Conservation (phyloP, 2,329 filamentous ascomycete species). For the Alternaria sp. region DNA sequence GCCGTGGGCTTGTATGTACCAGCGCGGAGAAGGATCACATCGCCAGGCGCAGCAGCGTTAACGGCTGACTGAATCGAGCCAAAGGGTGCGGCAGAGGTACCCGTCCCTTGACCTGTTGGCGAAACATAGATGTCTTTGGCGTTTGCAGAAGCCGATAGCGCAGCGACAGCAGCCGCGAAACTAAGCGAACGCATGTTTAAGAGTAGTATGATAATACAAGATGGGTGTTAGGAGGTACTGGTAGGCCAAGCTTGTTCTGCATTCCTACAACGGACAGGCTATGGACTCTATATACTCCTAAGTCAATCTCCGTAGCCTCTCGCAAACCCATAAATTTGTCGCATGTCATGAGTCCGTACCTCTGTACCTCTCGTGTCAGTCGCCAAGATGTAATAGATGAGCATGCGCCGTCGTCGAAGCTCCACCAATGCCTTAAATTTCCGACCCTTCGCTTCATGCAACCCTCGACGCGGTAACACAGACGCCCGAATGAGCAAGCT, state of each 20-base stretch:
- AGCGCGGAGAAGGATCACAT: constrained; percentile 54
- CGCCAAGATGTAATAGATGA: not conserved
- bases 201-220: not conserved
- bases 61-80: constrained; percentile 57
- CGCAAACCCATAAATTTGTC: not conserved
- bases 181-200: not conserved
- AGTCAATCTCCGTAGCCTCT: not conserved
- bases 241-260: not conserved
- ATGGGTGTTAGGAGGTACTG: not conserved
- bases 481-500: not conserved
- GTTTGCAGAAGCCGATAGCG: not conserved
- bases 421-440: constrained; percentile 3
- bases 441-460: not conserved
- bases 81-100: constrained; percentile 50
- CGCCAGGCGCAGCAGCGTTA: constrained; percentile 55
- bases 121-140: constrained; percentile 54
- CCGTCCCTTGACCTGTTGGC: constrained; percentile 50
- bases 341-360: not conserved
- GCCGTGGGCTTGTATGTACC: constrained; percentile 55
- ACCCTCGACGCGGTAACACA: not conserved
- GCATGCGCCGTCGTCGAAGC: not conserved
- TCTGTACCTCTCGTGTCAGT: not conserved
- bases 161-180: not conserved
- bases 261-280: not conserved
- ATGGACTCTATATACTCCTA: not conserved